Conservation (phyloP, 805 yeast species). For the Hanseniaspora mollemarum region DNA sequence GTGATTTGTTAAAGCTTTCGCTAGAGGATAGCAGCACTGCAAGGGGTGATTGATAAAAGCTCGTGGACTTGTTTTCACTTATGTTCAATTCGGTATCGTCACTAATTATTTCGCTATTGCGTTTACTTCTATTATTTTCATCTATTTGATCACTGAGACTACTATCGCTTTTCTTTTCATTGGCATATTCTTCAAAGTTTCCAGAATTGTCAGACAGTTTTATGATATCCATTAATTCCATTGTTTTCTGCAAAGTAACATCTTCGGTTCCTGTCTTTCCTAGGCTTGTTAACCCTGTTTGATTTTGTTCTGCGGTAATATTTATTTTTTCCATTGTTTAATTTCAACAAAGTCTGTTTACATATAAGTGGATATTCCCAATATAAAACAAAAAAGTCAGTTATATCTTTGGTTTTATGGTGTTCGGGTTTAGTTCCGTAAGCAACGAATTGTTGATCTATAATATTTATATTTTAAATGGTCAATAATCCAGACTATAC, state of each 20-base stretch:
- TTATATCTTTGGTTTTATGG: no score
- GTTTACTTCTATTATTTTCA: neutral
- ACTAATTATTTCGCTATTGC: neutral
- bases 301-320: neutral
- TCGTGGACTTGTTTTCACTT: conserved; percentile 12
- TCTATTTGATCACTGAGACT: conserved; percentile 8
- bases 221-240: conserved; percentile 33
- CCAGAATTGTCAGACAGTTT: conserved; percentile 24
- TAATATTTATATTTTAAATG: no score
- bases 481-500: no score
- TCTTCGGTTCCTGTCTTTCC: conserved; percentile 15
- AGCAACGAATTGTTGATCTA: no score
- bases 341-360: neutral
- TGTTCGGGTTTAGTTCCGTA: no score
- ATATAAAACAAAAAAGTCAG: no score
- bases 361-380: neutral
- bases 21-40: conserved; percentile 15
- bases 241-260: conserved; percentile 19
- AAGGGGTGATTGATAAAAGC: conserved; percentile 19
- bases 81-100: conserved; percentile 1
- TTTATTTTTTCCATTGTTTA: neutral
- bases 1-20: conserved; percentile 15
- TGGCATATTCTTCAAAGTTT: neutral
- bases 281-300: neutral
- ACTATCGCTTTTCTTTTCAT: conserved; percentile 6